Percentiles rank a stretch among this genome's conserved stretches.
Conservation (phyloP, 2,329 filamentous ascomycete genomes). For the Corynespora cassiicola region DNA sequence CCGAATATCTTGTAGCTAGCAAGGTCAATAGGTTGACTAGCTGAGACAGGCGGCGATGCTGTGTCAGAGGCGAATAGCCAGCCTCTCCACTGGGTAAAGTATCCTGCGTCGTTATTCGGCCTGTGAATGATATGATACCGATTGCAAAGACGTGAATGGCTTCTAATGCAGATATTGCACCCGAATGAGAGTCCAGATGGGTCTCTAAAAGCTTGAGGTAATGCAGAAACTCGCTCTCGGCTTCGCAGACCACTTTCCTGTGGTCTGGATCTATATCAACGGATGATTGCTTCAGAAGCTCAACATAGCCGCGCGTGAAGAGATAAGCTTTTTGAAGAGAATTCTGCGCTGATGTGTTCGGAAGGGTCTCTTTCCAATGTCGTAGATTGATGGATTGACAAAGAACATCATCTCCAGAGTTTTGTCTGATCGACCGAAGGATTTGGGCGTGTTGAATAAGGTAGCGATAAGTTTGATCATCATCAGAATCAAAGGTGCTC, state of each 20-base stretch:
- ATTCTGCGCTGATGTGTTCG: no score
- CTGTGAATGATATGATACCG: constrained; percentile 4
- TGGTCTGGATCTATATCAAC: background rate
- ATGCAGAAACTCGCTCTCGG: constrained; percentile 1
- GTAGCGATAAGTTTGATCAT: background rate
- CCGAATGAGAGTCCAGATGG: constrained; percentile 1
- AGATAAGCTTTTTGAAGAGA: constrained; percentile 2
- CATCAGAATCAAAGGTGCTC: background rate
- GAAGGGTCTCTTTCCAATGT: constrained; percentile 10
- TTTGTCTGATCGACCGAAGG: constrained; percentile 5
- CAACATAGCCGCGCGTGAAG: constrained; percentile 2
- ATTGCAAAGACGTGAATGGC: constrained; percentile 8
- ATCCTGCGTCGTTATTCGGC: no score
- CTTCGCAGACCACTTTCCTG: constrained; percentile 3
- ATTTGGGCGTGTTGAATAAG: constrained; percentile 11
- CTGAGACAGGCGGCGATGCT: no score
- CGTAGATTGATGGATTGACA: constrained; percentile 13
- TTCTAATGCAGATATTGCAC: constrained; percentile 4
- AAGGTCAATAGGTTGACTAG: constrained; percentile 1
- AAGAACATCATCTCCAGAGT: constrained; percentile 1
- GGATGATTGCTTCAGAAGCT: constrained; percentile 5
- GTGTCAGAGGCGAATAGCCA: no score
- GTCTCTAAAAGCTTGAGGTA: constrained; percentile 8
- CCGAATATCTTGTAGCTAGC: constrained; percentile 1
- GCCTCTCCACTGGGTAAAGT: no score